Evolutionary conservation across 192 early-diverging fungal genomes (phyloP), one percentile per base, ranked within the genome.

Genomic region (Piromyces finnis): DNA sequence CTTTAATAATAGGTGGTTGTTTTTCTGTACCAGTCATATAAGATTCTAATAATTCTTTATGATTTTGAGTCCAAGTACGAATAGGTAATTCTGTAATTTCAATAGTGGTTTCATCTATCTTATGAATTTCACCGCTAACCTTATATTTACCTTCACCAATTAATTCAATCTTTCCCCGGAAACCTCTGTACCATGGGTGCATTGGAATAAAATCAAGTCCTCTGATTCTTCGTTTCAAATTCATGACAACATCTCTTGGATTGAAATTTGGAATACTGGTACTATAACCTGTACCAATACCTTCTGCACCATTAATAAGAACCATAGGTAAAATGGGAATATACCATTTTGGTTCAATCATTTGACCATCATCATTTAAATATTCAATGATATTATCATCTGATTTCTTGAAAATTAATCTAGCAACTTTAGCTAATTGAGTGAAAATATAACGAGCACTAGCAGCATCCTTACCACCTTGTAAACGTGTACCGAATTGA

Each of bases 381-480:
- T 94, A 94, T 13, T 88, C 89, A 30, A 99, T 84, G 35, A 99
- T 84, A 28, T 89, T 86, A 81, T 98, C 94, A 84, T 98, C 96
- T 77, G 90, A 86, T 77, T 90, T 88, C 82, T 92, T 90, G 85
- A 91, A 99, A 22, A 98, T 81, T 0, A 87, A 83, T 78, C 95
- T 89, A 0, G 96, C 86, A 18, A 99, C 88, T 77, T 88, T 85
- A 12, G 88, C 82, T 30, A 97, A 84, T 29, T 85, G 87, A 0
- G 96, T 97, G 83, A 92, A 94, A 81, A 99, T 94, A 87, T 99
- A 99, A 96, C 97, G 96, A 86, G 96, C 88, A 84, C 91, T 93
- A n/a, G 96, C 96, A 29, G 95, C 93, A 83, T 96, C 95, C 84
- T 97, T 96, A 36, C 95, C 96, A 78, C 97, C 95, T 29, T 92